Evolutionary conservation across 78 protist species (phyloP), one percentile per base, ranked within the genome.

Genomic region (Chrysochromulina parva): DNA sequence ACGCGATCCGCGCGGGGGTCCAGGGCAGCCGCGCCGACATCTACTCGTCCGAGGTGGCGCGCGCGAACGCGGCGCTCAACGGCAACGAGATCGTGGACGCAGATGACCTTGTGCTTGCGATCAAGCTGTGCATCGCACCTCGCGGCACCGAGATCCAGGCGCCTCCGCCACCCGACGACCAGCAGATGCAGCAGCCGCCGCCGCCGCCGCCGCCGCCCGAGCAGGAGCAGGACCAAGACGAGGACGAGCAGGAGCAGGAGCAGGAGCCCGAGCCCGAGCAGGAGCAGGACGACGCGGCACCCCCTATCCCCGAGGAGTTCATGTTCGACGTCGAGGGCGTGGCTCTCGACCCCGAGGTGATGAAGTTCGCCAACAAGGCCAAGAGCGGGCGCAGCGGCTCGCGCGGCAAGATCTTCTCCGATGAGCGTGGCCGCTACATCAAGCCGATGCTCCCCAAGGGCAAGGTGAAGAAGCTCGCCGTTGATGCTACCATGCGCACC

Each of bases 401-500:
- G 38, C 55, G 55, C 47, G 65, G 57, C 55, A 38, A 71, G 66
- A 88, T 84, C 59, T 48, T 90, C 93, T 90, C 88, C 13, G 89
- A n/a, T 65, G 85, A 69, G 47, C 88, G 92, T 81, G 92, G 80
- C 53, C 69, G 93, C 53, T 91, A 91, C 82, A 91, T 91, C 89
- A 91, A 91, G 90, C 89, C 93, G 66, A 84, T 91, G 71, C 60
- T 91, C 78, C 93, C 93, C 48, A 38, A 53, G 26, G 90, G 90
- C 76, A 60, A 67, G 58, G 90, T 88, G 82, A 11, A 48, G 54
- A 54, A 54, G 91, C 60, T 89, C 57, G 93, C 93, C 2, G 90
- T 91, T 47, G 93, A 91, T 57, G 93, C 93, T 55, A 91, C 93
- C 17, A 59, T 91, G 90, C 89, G 93, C 54, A 88, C 93, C 20